phyloP scores from a whole-genome alignment of 768 basidiomycete species.

The Daedaleopsis nitida region DNA sequence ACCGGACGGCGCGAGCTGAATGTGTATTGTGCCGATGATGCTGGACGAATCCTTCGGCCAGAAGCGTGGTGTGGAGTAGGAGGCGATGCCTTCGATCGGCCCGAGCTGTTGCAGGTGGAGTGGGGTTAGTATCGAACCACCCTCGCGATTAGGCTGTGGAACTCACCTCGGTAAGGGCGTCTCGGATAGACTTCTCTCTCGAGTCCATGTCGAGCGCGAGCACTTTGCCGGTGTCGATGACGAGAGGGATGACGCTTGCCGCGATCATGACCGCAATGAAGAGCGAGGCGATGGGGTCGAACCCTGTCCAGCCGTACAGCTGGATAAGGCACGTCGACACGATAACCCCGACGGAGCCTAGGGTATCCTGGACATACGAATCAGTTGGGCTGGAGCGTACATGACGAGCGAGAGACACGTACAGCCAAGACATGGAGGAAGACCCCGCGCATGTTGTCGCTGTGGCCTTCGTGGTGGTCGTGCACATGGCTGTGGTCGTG shows the following conservation, averaged over 20 bases:
- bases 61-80: slow-evolving; percentile 82
- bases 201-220: slow-evolving; percentile 85
- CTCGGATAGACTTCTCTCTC: slow-evolving; percentile 52
- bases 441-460: slow-evolving; percentile 99
- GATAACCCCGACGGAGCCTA: slow-evolving; percentile 97
- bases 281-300: slow-evolving; percentile 95
- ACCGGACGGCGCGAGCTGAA: slow-evolving; percentile 74
- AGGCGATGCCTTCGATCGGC: slow-evolving; percentile 76
- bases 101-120: slow-evolving; percentile 51
- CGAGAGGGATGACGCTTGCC: slow-evolving; percentile 92
- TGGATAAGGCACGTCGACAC: slow-evolving; percentile 95
- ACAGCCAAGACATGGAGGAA: slow-evolving; percentile 98
- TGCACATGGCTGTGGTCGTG: slow-evolving; percentile 54
- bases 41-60: slow-evolving; percentile 93
- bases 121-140: neutral
- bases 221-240: slow-evolving; percentile 89
- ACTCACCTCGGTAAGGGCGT: slow-evolving; percentile 66
- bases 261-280: slow-evolving; percentile 96
- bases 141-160: neutral
- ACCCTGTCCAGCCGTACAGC: slow-evolving; percentile 97
- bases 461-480: slow-evolving; percentile 75
- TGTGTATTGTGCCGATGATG: slow-evolving; percentile 88
- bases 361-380: slow-evolving; percentile 65
- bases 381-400: neutral
- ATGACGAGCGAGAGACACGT: slow-evolving; percentile 28